Percentiles rank a stretch among this genome's conserved stretches.
Conservation (phyloP, 2,329 filamentous ascomycete species). For the Thielaviopsis musarum region DNA sequence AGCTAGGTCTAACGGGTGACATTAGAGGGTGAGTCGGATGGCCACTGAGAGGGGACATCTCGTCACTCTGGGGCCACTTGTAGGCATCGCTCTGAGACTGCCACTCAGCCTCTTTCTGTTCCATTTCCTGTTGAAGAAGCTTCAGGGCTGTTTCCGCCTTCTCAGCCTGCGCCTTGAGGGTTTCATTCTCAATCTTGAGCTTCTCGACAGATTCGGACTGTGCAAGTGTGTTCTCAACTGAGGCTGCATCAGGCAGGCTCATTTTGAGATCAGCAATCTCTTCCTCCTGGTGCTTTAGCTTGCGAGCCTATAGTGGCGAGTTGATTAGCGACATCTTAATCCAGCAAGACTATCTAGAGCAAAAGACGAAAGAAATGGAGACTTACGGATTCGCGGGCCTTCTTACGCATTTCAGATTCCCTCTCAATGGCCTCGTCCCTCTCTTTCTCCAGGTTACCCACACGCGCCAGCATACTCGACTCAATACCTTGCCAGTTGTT, state of each 20-base stretch:
- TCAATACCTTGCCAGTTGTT: constrained; percentile 98
- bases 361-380: too few relatives aligned
- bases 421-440: constrained; percentile 69
- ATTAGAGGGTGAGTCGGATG: too few relatives aligned
- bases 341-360: too few relatives aligned
- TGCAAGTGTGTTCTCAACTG: not conserved
- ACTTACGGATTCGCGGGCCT: constrained; percentile 69
- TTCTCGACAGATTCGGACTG: not conserved
- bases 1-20: not conserved
- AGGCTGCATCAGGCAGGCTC: not conserved
- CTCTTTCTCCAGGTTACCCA: constrained; percentile 71
- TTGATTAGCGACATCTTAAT: not conserved
- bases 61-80: constrained; percentile 1
- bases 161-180: not conserved
- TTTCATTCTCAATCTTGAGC: not conserved
- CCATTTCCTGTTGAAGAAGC: constrained; percentile 4
- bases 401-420: constrained; percentile 77
- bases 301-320: not conserved
- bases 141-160: not conserved
- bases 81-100: not conserved
- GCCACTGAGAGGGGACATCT: not conserved
- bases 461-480: constrained; percentile 60
- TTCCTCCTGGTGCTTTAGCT: constrained; percentile 46
- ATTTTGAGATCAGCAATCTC: constrained; percentile 51
- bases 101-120: constrained; percentile 1